Base-by-base conservation (phyloP, 108 stramenopile species). In the Fragilariopsis cylindrus region DNA sequence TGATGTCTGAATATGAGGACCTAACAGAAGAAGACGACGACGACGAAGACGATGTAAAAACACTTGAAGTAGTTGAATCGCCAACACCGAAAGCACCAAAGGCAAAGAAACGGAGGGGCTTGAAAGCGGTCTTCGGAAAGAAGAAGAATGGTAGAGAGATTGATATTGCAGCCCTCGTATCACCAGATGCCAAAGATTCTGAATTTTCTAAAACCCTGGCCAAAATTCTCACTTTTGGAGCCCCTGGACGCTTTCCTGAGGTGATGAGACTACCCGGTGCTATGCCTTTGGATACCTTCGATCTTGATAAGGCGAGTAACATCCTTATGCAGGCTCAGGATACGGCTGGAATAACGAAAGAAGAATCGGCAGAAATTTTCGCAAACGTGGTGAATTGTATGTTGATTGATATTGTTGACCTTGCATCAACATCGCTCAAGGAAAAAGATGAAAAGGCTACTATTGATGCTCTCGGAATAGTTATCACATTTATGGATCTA, bases 311-410 rank as follows among this genome's bases (percentile, higher is more conserved):
- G 5, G 94, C 94, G 11, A 87, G 82, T 47, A 70, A 52, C 44
- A 66, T 84, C 50, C 72, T 95, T 12, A 65, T 58, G 9, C 71
- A 91, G 15, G 73, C 84, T 3, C 71, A 76, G 47, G 63, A 40
- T 15, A 75, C 79, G 7, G 78, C 83, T 1, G 88, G 79, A 18
- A 67, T 93, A 11, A 76, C 86, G 1, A 82, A 90, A n/a, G 86
- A 86, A 63, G 73, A 87, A 54, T 84, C 90, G 40, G 92, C 90
- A 30, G 92, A 96, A 80, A 72, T 86, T 13, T 96, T 96, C 77
- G 95, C 92, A 12, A 85, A 85, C 47, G 91, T 96, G 41, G 91
- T 93, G 30, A 92, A 96, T 66, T 93, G 92, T 75, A 92, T 96
- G 92, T 77, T 96, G 39, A 92, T 96, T 58, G 91, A 93, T 58